Percentiles rank a stretch among this genome's conserved stretches.
phyloP scores from a whole-genome alignment of 2,329 filamentous ascomycete genomes.

The Scedosporium aurantiacum region DNA sequence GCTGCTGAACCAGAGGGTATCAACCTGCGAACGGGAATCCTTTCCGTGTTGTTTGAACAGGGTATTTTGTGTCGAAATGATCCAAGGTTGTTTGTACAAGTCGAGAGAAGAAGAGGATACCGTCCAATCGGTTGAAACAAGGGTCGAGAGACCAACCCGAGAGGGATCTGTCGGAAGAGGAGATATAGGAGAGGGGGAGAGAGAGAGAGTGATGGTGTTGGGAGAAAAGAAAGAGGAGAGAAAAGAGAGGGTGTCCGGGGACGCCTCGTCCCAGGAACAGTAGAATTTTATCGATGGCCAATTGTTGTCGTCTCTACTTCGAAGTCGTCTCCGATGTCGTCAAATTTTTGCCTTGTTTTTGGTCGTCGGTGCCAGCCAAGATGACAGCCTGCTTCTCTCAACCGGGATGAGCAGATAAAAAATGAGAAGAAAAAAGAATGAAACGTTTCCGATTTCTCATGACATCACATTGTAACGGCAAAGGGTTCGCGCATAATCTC shows the following conservation, averaged over 20 bases:
- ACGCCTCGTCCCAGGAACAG: background rate
- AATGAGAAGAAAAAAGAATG: background rate
- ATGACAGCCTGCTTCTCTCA: constrained; percentile 1
- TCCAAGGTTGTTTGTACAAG: constrained; percentile 4
- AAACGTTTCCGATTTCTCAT: background rate
- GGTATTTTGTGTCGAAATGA: constrained; percentile 2
- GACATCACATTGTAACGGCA: background rate
- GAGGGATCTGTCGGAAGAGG: background rate
- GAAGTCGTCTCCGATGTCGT: background rate
- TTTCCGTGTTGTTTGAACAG: background rate
- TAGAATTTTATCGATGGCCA: background rate
- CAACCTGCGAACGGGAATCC: background rate
- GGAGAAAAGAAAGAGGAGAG: background rate
- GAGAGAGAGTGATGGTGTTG: background rate
- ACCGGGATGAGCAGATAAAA: constrained; percentile 1
- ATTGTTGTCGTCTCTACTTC: background rate
- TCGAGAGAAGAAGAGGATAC: constrained; percentile 2
- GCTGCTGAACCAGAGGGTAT: background rate
- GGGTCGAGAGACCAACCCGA: background rate
- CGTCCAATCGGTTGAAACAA: background rate
- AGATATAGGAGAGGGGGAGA: constrained; percentile 5
- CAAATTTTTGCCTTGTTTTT: background rate
- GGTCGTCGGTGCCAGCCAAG: constrained; percentile 6
- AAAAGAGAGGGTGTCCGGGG: background rate
- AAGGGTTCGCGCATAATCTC: constrained; percentile 4